phyloP scores from a whole-genome alignment of 495 filamentous ascomycete genomes.

The Lophiostoma macrostomum region DNA sequence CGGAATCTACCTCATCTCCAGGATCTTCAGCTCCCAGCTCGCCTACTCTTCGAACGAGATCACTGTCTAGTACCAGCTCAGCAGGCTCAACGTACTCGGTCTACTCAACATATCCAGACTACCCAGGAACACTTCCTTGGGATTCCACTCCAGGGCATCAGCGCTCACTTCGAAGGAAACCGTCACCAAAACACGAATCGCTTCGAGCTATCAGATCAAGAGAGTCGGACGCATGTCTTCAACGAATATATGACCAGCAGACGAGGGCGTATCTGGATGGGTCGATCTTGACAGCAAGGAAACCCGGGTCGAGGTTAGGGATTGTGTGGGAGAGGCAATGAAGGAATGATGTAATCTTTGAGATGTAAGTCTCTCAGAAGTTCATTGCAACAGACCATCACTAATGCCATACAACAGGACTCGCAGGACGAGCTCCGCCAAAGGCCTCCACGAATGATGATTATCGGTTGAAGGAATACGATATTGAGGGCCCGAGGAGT shows the following conservation, averaged over 20 bases:
- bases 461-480: too few relatives aligned
- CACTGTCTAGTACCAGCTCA: background rate
- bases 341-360: too few relatives aligned
- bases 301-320: background rate
- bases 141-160: background rate
- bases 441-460: too few relatives aligned
- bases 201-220: slow-evolving; percentile 36
- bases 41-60: background rate
- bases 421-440: too few relatives aligned
- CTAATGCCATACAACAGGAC: too few relatives aligned
- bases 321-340: too few relatives aligned
- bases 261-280: slow-evolving; percentile 36
- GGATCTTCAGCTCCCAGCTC: slow-evolving; percentile 10
- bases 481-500: too few relatives aligned
- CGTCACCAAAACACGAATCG: slow-evolving; percentile 31
- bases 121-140: too few relatives aligned
- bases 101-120: slow-evolving; percentile 2
- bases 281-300: slow-evolving; percentile 7
- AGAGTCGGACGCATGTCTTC: slow-evolving; percentile 38
- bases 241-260: slow-evolving; percentile 38
- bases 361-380: too few relatives aligned
- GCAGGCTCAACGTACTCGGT: background rate
- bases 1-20: slow-evolving; percentile 1
- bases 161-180: slow-evolving; percentile 31
- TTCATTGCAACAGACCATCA: too few relatives aligned